Percentiles rank a stretch among this genome's conserved stretches.
Evolutionary conservation across 2,329 filamentous ascomycete genomes (phyloP).

Genomic region (Microsporum ferrugineum): DNA sequence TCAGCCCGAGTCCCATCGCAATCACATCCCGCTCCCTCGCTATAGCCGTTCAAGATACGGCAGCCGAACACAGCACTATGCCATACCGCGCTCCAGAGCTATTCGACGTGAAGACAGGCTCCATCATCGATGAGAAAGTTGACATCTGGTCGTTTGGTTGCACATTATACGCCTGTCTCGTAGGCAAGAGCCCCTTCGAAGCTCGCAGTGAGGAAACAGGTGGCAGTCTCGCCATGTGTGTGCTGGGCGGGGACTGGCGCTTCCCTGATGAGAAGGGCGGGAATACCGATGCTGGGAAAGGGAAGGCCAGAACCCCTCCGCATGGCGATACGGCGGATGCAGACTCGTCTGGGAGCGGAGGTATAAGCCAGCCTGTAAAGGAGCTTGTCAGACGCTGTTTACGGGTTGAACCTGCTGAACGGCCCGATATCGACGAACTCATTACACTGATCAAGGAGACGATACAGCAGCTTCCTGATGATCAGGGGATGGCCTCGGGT

Average conservation of each 20-base stretch:
- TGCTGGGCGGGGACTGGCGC: constrained; percentile 87
- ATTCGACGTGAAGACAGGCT: constrained; percentile 92
- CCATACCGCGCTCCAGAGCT: constrained; percentile 94
- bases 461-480: constrained; percentile 37
- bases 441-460: constrained; percentile 67
- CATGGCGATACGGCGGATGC: constrained; percentile 20
- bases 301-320: constrained; percentile 14
- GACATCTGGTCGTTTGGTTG: constrained; percentile 97
- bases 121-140: constrained; percentile 85
- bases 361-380: constrained; percentile 70
- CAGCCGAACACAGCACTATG: constrained; percentile 96
- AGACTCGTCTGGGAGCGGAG: constrained; percentile 9
- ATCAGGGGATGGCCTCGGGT: not conserved
- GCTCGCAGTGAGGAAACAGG: constrained; percentile 92
- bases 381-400: constrained; percentile 81
- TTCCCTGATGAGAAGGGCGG: constrained; percentile 76
- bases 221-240: constrained; percentile 82
- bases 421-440: constrained; percentile 77
- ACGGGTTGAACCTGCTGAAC: constrained; percentile 71
- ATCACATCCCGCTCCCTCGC: constrained; percentile 86
- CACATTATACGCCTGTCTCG: constrained; percentile 92
- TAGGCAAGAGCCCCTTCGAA: constrained; percentile 95
- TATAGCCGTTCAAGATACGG: constrained; percentile 83
- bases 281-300: constrained; percentile 45
- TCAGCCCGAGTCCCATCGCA: constrained; percentile 73